Conservation (phyloP, 345 rosid species). For the Euclidium syriacum region DNA sequence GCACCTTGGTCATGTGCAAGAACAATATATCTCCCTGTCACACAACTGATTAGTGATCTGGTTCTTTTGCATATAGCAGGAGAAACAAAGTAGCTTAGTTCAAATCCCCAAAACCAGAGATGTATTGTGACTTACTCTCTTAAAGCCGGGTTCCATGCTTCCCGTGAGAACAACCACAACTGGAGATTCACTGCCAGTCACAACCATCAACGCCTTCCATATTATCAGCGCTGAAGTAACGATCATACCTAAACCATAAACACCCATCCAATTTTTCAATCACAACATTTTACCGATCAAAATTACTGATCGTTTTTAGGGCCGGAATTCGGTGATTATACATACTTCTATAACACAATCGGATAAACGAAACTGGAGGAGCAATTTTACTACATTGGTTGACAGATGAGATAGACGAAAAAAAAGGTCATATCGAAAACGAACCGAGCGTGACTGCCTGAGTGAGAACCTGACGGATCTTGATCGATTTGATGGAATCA, state of each 20-base stretch:
- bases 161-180: conserved; percentile 96
- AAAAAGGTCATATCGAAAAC: conserved; percentile 14
- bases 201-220: conserved; percentile 95
- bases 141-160: conserved; percentile 99
- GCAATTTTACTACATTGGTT: too few species aligned
- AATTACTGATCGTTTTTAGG: not conserved
- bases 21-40: conserved; percentile 93
- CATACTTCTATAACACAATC: not conserved
- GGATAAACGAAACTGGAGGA: too few species aligned
- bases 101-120: not conserved
- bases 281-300: not conserved
- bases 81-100: too few species aligned
- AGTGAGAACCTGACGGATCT: conserved; percentile 82
- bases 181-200: conserved; percentile 97
- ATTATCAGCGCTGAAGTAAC: conserved; percentile 91
- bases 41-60: conserved; percentile 1
- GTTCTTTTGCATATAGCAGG: not conserved
- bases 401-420: not conserved
- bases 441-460: conserved; percentile 81
- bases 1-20: conserved; percentile 85
- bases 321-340: not conserved
- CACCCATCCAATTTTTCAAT: not conserved
- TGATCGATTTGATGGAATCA: conserved; percentile 69
- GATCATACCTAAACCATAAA: conserved; percentile 67
- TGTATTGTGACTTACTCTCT: conserved; percentile 69